These are phyloP conservation scores for Lachancea nothofagi DNA, from an alignment of 805 yeast species.

Conservation along the genomic window DNA sequence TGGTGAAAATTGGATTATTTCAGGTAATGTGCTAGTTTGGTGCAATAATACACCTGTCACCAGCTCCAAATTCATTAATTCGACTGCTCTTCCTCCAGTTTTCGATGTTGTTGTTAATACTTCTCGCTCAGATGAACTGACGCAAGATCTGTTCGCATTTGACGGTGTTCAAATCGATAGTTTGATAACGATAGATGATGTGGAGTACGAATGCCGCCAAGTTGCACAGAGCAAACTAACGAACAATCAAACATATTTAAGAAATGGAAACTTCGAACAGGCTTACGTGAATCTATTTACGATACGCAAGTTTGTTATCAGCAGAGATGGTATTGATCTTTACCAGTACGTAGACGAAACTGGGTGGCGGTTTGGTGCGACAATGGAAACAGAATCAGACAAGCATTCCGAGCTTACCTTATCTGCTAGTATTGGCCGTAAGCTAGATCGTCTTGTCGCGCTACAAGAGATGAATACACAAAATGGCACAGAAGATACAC, in stretches of 20 bases:
- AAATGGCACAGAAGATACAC: slow-evolving; percentile 6
- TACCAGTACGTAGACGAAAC: slow-evolving; percentile 13
- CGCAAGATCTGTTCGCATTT: slow-evolving; percentile 20
- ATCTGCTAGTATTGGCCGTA: slow-evolving; percentile 29
- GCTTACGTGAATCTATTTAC: slow-evolving; percentile 14
- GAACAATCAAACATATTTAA: slow-evolving; percentile 37
- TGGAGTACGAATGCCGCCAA: neutral
- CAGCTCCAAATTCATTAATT: slow-evolving; percentile 9
- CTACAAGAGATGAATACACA: slow-evolving; percentile 17
- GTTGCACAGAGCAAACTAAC: slow-evolving; percentile 25
- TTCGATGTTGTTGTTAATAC: slow-evolving; percentile 12
- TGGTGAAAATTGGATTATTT: slow-evolving; percentile 55
- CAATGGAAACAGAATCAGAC: slow-evolving; percentile 1
- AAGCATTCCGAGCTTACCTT: slow-evolving; percentile 16
- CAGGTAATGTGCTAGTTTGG: slow-evolving; percentile 53
- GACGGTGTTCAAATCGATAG: slow-evolving; percentile 12
- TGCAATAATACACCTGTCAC: slow-evolving; percentile 43
- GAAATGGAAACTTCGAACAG: slow-evolving; percentile 39
- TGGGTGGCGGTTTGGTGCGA: slow-evolving; percentile 10
- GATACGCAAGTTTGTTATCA: slow-evolving; percentile 14
- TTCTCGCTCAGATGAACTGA: slow-evolving; percentile 14
- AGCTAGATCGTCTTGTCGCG: slow-evolving; percentile 14
- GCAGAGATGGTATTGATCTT: slow-evolving; percentile 17
- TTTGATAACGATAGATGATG: slow-evolving; percentile 1
- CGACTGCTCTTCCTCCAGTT: slow-evolving; percentile 8